Conservation (phyloP, 192 early-diverging fungal genomes). For the Coemansia sp. region DNA sequence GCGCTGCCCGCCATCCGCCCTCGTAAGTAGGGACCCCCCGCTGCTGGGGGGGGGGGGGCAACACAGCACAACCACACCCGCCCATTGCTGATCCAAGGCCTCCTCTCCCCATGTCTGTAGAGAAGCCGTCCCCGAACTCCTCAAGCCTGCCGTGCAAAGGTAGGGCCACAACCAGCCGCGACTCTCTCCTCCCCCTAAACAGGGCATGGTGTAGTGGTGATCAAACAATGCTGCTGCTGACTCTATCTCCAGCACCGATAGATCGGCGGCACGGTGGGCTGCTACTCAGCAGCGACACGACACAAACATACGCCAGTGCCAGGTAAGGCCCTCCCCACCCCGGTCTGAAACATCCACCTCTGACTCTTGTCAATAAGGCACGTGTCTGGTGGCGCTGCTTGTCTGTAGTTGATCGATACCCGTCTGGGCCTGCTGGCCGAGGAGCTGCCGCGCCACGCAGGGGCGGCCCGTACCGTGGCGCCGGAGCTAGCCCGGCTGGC, state of each 20-base stretch:
- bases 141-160: slow-evolving; percentile 35
- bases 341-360: no score
- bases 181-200: no score
- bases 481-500: slow-evolving; percentile 14
- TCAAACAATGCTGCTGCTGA: no score
- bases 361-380: no score
- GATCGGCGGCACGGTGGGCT: slow-evolving; percentile 24
- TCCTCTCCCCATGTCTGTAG: background rate
- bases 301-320: slow-evolving; percentile 23
- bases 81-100: no score
- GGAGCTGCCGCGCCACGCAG: slow-evolving; percentile 13
- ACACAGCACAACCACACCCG: no score
- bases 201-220: background rate
- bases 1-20: background rate
- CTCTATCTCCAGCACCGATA: no score
- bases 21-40: slow-evolving; percentile 1
- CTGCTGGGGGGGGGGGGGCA: no score
- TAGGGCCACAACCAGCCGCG: no score
- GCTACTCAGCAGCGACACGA: slow-evolving; percentile 28
- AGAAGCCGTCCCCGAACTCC: slow-evolving; percentile 24
- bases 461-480: slow-evolving; percentile 8
- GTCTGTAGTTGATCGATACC: slow-evolving; percentile 27
- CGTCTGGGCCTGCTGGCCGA: slow-evolving; percentile 2
- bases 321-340: no score
- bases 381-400: no score